Base-by-base conservation (phyloP, 768 basidiomycete species). In the Hydnomerulius pinastri region DNA sequence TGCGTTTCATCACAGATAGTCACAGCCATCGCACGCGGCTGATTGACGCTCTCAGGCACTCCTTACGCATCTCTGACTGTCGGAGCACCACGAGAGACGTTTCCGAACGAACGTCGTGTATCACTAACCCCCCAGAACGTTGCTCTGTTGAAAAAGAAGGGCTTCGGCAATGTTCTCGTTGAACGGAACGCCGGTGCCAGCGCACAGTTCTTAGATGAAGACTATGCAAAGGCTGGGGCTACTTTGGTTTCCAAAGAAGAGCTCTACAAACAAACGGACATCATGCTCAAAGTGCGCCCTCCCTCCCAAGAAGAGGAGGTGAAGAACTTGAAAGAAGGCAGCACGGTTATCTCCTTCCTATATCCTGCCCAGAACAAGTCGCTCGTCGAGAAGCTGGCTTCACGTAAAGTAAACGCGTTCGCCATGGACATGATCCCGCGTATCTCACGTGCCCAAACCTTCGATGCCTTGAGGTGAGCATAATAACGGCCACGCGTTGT, bases 371-470 rank as follows among this genome's bases (percentile, higher is more conserved):
- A 92, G 71, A 93, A 93, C 72, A 85, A 85, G 66, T 66, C 74
- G 30, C 77, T 87, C 42, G 82, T 93, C 21, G 84, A 92, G 59
- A 75, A 77, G 42, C 73, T 92, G 55, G 79, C 85, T n/a, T 68
- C 77, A 27, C 79, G 81, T 46, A 81, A 81, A 55, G 75, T 86
- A 48, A 90, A 83, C 56, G 82, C 81, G 23, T 89, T 94, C 62
- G 90, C 87, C 47, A 94, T 94, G 92, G 92, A 94, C 64, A 82
- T 86, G 80, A 91, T 94, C 73, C 92, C 92, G 59, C 81, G 92
- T 50, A 92, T 94, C 58, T 92, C 90, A 53, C 82, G 92, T 46
- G 92, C 92, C 38, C 92, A 94, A 67, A 87, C 87, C 18, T 94
- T 92, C 56, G 92, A 94, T 69, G 92, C 87, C 30, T 72, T 94